Conservation (phyloP, 2,329 filamentous ascomycete genomes). For the Alternaria ventricosa region DNA sequence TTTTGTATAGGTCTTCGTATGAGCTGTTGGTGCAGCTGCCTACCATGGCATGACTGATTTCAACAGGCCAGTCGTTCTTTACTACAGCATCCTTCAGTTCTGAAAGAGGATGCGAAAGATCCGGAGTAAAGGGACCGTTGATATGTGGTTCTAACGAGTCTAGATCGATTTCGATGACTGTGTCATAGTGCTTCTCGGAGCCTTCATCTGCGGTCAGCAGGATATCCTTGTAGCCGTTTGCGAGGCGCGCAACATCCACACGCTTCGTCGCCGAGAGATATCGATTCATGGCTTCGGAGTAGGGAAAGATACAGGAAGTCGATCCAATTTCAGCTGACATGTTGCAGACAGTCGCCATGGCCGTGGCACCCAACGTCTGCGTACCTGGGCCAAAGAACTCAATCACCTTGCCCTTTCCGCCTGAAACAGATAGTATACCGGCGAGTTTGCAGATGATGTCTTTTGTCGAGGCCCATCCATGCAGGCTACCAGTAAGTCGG, state of each 20-base stretch:
- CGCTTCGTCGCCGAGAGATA: conserved; percentile 44
- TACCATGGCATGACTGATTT: conserved; percentile 41
- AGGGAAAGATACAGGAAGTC: conserved; percentile 49
- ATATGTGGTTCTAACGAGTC: conserved; percentile 44
- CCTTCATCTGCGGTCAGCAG: conserved; percentile 39
- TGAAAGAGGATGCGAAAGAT: conserved; percentile 44
- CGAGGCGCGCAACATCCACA: conserved; percentile 26
- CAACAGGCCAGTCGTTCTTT: conserved; percentile 39
- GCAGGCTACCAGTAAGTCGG: conserved; percentile 36
- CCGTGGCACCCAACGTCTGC: conserved; percentile 43
- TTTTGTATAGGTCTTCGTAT: conserved; percentile 47
- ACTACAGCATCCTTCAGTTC: conserved; percentile 32
- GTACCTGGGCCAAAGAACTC: conserved; percentile 49
- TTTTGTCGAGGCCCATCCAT: conserved; percentile 44
- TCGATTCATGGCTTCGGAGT: conserved; percentile 39
- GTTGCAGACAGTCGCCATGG: conserved; percentile 50
- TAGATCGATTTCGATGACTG: conserved; percentile 47
- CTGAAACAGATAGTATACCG: conserved; percentile 44
- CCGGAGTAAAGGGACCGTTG: conserved; percentile 48
- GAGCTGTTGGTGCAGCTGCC: conserved; percentile 49
- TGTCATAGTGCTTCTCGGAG: conserved; percentile 43
- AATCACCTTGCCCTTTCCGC: conserved; percentile 46
- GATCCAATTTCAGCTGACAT: conserved; percentile 50
- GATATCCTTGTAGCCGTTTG: conserved; percentile 28
- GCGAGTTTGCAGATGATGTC: conserved; percentile 50